These are phyloP conservation scores for Escovopsis sp. DNA, from an alignment of 2,329 filamentous ascomycete species.

Conservation along the genomic window DNA sequence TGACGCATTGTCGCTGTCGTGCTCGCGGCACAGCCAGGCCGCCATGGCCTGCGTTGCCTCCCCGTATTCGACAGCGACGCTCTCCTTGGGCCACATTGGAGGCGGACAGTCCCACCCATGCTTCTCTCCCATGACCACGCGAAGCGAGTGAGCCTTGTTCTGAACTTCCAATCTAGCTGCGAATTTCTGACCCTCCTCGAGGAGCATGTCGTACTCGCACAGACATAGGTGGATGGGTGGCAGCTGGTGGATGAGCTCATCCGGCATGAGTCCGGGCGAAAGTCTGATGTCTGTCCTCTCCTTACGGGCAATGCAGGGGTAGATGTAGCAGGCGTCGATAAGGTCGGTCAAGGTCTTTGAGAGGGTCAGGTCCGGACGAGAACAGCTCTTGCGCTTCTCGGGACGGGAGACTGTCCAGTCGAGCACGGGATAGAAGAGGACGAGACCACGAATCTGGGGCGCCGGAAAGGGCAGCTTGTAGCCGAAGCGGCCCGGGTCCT, in stretches of 20 bases:
- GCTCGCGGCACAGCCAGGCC: constrained; percentile 25
- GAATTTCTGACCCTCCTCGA: constrained; percentile 45
- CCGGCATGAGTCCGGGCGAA: constrained; percentile 41
- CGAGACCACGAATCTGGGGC: constrained; percentile 35
- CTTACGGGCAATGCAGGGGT: constrained; percentile 31
- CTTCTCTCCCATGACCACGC: constrained; percentile 30
- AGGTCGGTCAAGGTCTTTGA: constrained; percentile 43
- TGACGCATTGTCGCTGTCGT: constrained; percentile 23
- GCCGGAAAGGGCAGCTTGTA: constrained; percentile 24
- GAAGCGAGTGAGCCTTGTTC: constrained; percentile 21
- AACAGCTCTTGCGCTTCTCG: constrained; percentile 38
- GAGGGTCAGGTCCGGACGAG: constrained; percentile 42
- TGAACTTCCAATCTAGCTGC: constrained; percentile 35
- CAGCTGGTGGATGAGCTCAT: constrained; percentile 37
- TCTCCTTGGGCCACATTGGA: constrained; percentile 28
- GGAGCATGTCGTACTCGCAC: constrained; percentile 53
- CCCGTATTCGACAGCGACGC: constrained; percentile 30
- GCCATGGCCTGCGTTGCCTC: constrained; percentile 27
- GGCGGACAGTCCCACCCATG: constrained; percentile 36
- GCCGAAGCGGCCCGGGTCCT: constrained; percentile 26
- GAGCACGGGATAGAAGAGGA: constrained; percentile 47
- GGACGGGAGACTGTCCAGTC: constrained; percentile 45
- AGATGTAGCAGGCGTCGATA: constrained; percentile 48
- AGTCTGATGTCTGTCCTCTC: constrained; percentile 38
- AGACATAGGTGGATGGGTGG: constrained; percentile 42